A percentile compares a stretch with the other conserved stretches of the same genome.
These are phyloP conservation scores for Rhizodiscina lignyota DNA, from an alignment of 495 filamentous ascomycete genomes.

Conservation along the genomic window DNA sequence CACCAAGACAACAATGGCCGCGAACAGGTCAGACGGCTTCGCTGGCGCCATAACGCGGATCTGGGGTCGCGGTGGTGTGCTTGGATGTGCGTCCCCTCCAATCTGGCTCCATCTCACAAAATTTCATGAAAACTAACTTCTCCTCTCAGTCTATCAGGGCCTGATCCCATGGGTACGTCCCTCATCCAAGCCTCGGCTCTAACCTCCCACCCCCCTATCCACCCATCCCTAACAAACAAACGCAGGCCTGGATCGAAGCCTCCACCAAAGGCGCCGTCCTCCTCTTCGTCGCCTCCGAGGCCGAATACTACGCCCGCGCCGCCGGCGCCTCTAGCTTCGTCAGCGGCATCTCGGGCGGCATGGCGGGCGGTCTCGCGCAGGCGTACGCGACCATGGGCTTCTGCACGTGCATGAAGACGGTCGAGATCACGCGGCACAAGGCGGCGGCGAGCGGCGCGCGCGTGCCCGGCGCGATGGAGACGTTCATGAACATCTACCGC, in stretches of 20 bases:
- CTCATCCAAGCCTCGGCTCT: no score
- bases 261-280: conserved; percentile 98
- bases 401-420: conserved; percentile 99
- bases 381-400: conserved; percentile 99
- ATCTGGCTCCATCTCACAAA: not conserved
- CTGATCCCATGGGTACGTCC: conserved; percentile 74
- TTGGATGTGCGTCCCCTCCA: conserved; percentile 61
- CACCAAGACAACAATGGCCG: conserved; percentile 98
- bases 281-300: conserved; percentile 96
- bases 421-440: conserved; percentile 98
- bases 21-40: conserved; percentile 83
- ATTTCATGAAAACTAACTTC: not conserved
- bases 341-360: conserved; percentile 78
- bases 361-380: conserved; percentile 88
- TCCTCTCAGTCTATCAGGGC: conserved; percentile 78
- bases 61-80: conserved; percentile 84
- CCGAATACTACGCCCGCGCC: conserved; percentile 75
- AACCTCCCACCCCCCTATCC: not conserved
- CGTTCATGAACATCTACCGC: conserved; percentile 95
- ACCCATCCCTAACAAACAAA: not conserved
- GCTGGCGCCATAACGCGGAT: conserved; percentile 63
- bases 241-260: conserved; percentile 89
- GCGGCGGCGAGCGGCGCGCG: conserved; percentile 67
- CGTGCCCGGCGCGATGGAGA: conserved; percentile 73
- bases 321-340: conserved; percentile 75